Evolutionary conservation across 106 monocot species (phyloP).

Genomic region (Agapanthus africanus): DNA sequence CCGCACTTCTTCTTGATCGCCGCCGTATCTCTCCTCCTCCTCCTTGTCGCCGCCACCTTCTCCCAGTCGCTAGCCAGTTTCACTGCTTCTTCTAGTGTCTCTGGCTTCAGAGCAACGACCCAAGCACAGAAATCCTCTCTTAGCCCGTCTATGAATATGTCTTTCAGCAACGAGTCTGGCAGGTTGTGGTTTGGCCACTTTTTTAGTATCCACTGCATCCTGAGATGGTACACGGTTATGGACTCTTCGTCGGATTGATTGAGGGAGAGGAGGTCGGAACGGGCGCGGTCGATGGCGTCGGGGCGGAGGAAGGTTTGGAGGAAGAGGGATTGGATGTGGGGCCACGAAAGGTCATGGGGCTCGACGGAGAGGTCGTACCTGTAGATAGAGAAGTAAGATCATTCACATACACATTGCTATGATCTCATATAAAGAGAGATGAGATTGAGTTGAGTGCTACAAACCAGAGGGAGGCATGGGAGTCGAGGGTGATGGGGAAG

Average conservation of each 20-base stretch:
- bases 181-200: slow-evolving; percentile 74
- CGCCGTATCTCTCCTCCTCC: too few species aligned
- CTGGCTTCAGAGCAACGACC: slow-evolving; percentile 45
- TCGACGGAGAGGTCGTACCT: slow-evolving; percentile 19
- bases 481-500: slow-evolving; percentile 44
- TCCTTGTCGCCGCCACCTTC: slow-evolving; percentile 26
- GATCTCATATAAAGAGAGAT: too few species aligned
- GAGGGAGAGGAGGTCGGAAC: slow-evolving; percentile 19
- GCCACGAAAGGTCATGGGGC: slow-evolving; percentile 28
- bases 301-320: slow-evolving; percentile 12
- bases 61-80: slow-evolving; percentile 57
- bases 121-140: slow-evolving; percentile 52
- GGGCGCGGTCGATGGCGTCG: slow-evolving; percentile 4
- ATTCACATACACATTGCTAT: too few species aligned
- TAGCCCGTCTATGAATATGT: slow-evolving; percentile 68
- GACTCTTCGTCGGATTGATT: slow-evolving; percentile 19
- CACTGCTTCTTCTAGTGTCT: slow-evolving; percentile 58
- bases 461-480: slow-evolving; percentile 50
- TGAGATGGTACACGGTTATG: slow-evolving; percentile 17
- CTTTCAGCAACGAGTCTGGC: slow-evolving; percentile 45
- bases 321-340: slow-evolving; percentile 18
- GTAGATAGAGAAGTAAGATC: too few species aligned
- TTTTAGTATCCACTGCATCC: slow-evolving; percentile 41
- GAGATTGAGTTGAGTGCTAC: too few species aligned
- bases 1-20: slow-evolving; percentile 37